Conservation (phyloP, 352 stramenopile genomes). For the Phytophthora ramorum region DNA sequence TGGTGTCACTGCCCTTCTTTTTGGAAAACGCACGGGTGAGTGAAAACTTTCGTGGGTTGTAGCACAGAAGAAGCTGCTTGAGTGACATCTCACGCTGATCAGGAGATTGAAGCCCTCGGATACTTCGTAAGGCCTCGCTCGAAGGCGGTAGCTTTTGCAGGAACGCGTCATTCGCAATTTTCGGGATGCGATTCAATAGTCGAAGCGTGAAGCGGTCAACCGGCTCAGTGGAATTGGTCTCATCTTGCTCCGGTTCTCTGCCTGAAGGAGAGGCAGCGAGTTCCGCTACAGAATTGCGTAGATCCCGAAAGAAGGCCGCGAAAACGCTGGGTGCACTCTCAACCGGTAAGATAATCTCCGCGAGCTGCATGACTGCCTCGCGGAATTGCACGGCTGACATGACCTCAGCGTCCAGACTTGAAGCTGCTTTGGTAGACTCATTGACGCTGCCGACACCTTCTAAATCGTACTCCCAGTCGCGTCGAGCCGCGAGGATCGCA, state of each 20-base stretch:
- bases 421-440: slow-evolving; percentile 5
- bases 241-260: slow-evolving; percentile 22
- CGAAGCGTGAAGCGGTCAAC: slow-evolving; percentile 39
- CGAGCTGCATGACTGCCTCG: slow-evolving; percentile 65
- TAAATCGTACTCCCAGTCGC: slow-evolving; percentile 81
- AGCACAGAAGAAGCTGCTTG: slow-evolving; percentile 75
- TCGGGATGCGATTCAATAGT: slow-evolving; percentile 48
- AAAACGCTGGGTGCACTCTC: slow-evolving; percentile 57
- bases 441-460: slow-evolving; percentile 20
- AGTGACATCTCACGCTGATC: slow-evolving; percentile 71
- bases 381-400: slow-evolving; percentile 60
- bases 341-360: slow-evolving; percentile 67
- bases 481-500: slow-evolving; percentile 45
- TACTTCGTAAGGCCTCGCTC: slow-evolving; percentile 51
- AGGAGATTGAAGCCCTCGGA: slow-evolving; percentile 53
- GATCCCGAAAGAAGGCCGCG: slow-evolving; percentile 58
- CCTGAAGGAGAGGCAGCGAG: slow-evolving; percentile 16
- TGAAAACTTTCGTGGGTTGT: slow-evolving; percentile 77
- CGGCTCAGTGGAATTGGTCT: slow-evolving; percentile 8
- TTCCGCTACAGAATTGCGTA: slow-evolving; percentile 59
- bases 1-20: slow-evolving; percentile 4
- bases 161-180: slow-evolving; percentile 59
- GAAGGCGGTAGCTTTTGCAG: slow-evolving; percentile 61
- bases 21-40: slow-evolving; percentile 68
- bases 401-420: slow-evolving; percentile 12